Evolutionary conservation across 108 stramenopile genomes (phyloP), one percentile per base, ranked within the genome.

Genomic region (Nitzschia putrida): DNA sequence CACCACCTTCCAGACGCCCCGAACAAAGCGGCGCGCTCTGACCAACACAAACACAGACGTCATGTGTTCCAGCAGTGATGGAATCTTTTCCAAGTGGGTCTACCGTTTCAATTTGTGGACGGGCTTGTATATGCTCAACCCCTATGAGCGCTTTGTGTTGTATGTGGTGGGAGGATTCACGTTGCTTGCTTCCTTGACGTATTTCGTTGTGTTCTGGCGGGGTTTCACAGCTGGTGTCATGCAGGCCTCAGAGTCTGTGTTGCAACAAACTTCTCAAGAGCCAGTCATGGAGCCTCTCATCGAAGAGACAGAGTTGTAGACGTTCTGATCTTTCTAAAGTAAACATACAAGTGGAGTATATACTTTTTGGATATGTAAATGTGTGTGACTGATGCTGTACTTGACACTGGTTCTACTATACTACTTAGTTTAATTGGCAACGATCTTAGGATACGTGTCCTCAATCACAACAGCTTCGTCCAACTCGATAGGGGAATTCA

Each of bases 21-120:
- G 29, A 54, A 51, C 18, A 1, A 63, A 63, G 23, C 59, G 53
- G 20, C 47, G 61, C 25, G 22, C 42, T 57, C 79, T 88, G 21
- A 86, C 90, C 37, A 91, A 88, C 70, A 85, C 84, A 57, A 91
- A 91, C 76, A 88, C 90, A 24, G 90, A 91, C 55, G 53, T 22
- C 21, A 75, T 88, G 43, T 91, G 90, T 53, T 66, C 69, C 25
- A 61, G 71, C 25, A 60, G 70, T 16, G 69, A 50, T 7, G 34
- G 77, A 8, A 68, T 71, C 54, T 51, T 83, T 37, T 44, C 72
- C 18, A 78, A 73, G 38, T 68, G 71, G 51, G 72, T 85, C n/a
- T 91, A 91, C 55, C 79, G 87, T 26, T 88, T 86, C 80, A 83
- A 91, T 65, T 71, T 91, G 24, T 91, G 90, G 90, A 87, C 90